Evolutionary conservation across 2,329 filamentous ascomycete genomes (phyloP), one percentile per base, ranked within the genome.

Genomic region (Metarhizium humberi): DNA sequence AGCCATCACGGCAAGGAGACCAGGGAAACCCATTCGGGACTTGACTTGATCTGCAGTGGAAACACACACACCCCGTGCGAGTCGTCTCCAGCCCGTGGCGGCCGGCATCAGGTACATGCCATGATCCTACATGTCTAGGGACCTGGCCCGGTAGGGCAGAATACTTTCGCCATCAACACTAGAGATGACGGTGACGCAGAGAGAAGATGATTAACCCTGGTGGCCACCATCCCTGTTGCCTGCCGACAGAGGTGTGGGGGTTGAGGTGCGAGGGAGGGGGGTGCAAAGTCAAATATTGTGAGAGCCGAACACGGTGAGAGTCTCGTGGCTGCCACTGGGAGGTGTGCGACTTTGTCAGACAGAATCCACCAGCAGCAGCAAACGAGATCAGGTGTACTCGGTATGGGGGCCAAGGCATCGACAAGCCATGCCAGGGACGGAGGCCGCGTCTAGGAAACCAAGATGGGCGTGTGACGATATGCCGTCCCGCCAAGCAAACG

Each of bases 11-110:
- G 34, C 50, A 18, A 52, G 48, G 38, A 14, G 38, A 50, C 38
- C 45, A 38, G 38, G 46, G 42, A 29, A 48, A 45, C 51, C 54
- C 53, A 58, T 58, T 47, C 52, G 56, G 43, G 38, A n/a, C 25
- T 48, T 20, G 30, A 56, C 55, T 57, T 40, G 52, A 59, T 57
- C 53, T 57, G 53, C 47, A 47, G 38, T n/a, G 53, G 50, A 40
- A 45, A 36, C 8, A 13, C 50, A 36, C 38, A 34, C 8, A 16
- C 45, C 43, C 46, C 16, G 49, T 13, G 25, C 40, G 16, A 13
- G 11, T 32, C 20, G 43, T 25, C 32, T 34, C 34, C 13, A 20
- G 50, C 32, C 14, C 32, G 43, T 40, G 54, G 29, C 43, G 8
- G 25, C 34, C 18, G 43, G 43, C 20, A 38, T 30, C 49, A 51